A percentile compares a stretch with the other conserved stretches of the same genome.
phyloP scores from a whole-genome alignment of 495 filamentous ascomycete species.

The Tuber melanosporum region DNA sequence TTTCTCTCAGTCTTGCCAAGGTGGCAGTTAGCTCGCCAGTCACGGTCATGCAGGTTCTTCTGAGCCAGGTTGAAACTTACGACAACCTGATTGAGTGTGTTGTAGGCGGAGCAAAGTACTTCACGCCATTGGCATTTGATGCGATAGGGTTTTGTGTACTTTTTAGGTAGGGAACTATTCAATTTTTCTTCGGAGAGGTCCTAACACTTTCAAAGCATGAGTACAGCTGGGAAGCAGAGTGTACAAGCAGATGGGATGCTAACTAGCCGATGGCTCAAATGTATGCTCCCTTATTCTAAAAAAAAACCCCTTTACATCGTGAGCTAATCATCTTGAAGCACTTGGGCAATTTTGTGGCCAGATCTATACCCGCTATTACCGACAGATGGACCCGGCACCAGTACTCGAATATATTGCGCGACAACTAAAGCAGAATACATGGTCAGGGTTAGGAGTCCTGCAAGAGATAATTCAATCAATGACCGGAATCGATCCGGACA shows the following conservation, averaged over 20 bases:
- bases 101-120: conserved; percentile 87
- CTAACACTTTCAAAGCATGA: conserved; percentile 35
- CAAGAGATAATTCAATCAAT: conserved; percentile 83
- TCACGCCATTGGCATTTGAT: conserved; percentile 86
- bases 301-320: conserved; percentile 6
- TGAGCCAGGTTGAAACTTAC: conserved; percentile 83
- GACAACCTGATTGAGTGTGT: conserved; percentile 87
- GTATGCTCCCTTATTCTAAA: conserved; percentile 32
- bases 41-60: conserved; percentile 79
- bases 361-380: conserved; percentile 71
- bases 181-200: conserved; percentile 71
- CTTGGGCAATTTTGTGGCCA: conserved; percentile 78
- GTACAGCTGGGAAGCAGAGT: conserved; percentile 60
- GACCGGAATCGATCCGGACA: conserved; percentile 81
- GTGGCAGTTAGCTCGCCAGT: conserved; percentile 79
- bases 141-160: conserved; percentile 52
- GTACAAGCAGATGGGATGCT: conserved; percentile 77
- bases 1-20: conserved; percentile 81
- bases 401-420: conserved; percentile 81
- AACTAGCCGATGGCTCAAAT: conserved; percentile 74
- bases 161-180: conserved; percentile 51
- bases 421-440: conserved; percentile 71
- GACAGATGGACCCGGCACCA: conserved; percentile 75
- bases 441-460: conserved; percentile 78
- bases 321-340: conserved; percentile 48